phyloP scores from a whole-genome alignment of 108 stramenopile genomes.

The Fragilaria crotonensis region DNA sequence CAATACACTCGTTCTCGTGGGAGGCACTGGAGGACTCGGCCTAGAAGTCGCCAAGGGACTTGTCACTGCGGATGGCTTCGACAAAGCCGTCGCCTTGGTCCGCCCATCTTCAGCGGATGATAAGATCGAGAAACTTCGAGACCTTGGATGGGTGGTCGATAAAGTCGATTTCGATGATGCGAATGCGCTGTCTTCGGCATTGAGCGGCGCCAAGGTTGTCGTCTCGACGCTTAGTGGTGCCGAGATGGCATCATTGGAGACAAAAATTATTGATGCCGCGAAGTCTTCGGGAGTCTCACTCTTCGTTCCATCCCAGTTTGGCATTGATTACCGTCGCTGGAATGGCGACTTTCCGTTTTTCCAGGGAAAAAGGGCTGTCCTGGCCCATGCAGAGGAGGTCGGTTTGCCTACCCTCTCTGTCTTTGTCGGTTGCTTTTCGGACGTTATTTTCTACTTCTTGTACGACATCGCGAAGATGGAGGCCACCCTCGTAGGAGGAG shows the following conservation, averaged over 20 bases:
- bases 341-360: slow-evolving; percentile 9
- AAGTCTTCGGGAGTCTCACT: slow-evolving; percentile 13
- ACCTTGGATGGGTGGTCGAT: slow-evolving; percentile 10
- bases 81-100: slow-evolving; percentile 5
- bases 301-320: slow-evolving; percentile 24
- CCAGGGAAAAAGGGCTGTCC: slow-evolving; percentile 10
- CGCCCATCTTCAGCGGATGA: slow-evolving; percentile 1
- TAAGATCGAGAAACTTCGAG: slow-evolving; percentile 5
- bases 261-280: slow-evolving; percentile 7
- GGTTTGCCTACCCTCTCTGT: slow-evolving; percentile 16
- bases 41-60: slow-evolving; percentile 16
- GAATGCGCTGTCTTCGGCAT: not conserved
- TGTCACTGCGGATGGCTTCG: slow-evolving; percentile 16
- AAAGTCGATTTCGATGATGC: slow-evolving; percentile 11
- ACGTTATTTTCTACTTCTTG: slow-evolving; percentile 15
- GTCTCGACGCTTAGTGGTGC: slow-evolving; percentile 16
- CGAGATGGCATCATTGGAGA: slow-evolving; percentile 12
- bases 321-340: slow-evolving; percentile 18
- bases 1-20: slow-evolving; percentile 3
- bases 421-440: slow-evolving; percentile 15
- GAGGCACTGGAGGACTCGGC: slow-evolving; percentile 19
- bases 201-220: slow-evolving; percentile 8
- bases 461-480: slow-evolving; percentile 4
- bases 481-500: slow-evolving; percentile 5
- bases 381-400: slow-evolving; percentile 8